A percentile compares a stretch with the other conserved stretches of the same genome.
Conservation (phyloP, 2,329 filamentous ascomycete genomes). For the Neofusicoccum parvum region DNA sequence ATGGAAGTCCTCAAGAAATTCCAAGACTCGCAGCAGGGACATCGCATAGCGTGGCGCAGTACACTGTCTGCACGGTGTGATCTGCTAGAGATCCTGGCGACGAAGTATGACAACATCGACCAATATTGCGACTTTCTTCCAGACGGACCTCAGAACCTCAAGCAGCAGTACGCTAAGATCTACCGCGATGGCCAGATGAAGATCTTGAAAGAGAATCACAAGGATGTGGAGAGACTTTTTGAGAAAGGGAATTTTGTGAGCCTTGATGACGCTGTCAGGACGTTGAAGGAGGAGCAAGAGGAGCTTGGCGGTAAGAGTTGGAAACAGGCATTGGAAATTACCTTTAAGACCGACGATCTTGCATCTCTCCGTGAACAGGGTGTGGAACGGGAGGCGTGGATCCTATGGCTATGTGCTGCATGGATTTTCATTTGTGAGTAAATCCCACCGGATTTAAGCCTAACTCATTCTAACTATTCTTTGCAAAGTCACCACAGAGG, state of each 20-base stretch:
- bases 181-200: constrained; percentile 40
- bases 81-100: constrained; percentile 29
- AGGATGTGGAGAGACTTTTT: neutral
- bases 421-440: constrained; percentile 6
- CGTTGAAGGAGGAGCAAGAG: neutral
- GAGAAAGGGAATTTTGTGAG: neutral
- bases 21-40: constrained; percentile 2
- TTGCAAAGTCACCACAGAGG: neutral
- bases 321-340: neutral
- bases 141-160: constrained; percentile 32
- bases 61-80: constrained; percentile 16
- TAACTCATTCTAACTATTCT: neutral
- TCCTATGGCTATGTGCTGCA: constrained; percentile 13
- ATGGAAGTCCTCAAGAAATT: constrained; percentile 30
- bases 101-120: constrained; percentile 30
- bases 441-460: neutral
- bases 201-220: constrained; percentile 29
- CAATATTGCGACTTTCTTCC: constrained; percentile 24
- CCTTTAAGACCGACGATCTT: constrained; percentile 13
- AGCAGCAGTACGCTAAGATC: constrained; percentile 38
- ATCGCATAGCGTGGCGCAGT: constrained; percentile 23
- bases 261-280: constrained; percentile 6
- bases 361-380: constrained; percentile 6
- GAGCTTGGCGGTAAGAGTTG: neutral
- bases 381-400: constrained; percentile 8